phyloP scores from a whole-genome alignment of 2,329 filamentous ascomycete genomes.

The Xylaria sp. region DNA sequence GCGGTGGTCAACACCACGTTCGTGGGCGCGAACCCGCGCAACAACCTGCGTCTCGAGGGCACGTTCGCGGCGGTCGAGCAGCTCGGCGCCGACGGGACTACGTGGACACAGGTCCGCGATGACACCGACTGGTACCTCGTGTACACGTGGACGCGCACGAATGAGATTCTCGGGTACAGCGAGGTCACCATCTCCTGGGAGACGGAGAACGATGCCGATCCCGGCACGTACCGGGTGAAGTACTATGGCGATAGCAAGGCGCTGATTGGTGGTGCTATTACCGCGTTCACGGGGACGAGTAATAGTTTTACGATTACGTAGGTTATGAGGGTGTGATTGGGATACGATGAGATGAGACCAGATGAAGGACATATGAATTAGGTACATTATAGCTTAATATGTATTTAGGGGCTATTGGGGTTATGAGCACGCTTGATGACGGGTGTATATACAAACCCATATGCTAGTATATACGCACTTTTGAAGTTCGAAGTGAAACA shows the following conservation, averaged over 20 bases:
- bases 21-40: conserved; percentile 88
- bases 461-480: conserved; percentile 15
- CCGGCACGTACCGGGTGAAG: conserved; percentile 79
- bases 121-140: conserved; percentile 88
- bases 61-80: conserved; percentile 84
- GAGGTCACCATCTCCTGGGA: conserved; percentile 86
- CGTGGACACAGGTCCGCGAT: conserved; percentile 74
- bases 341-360: not conserved
- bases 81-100: conserved; percentile 54
- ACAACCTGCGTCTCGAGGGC: conserved; percentile 81
- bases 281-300: conserved; percentile 75
- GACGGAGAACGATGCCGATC: conserved; percentile 68
- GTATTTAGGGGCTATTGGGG: not conserved
- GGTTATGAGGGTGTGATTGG: not conserved
- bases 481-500: not conserved
- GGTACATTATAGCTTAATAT: not conserved
- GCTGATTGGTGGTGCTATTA: conserved; percentile 67
- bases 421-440: conserved; percentile 2
- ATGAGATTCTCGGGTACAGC: conserved; percentile 57
- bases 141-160: conserved; percentile 79
- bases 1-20: conserved; percentile 75
- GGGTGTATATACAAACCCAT: not conserved
- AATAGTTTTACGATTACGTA: conserved; percentile 60
- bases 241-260: conserved; percentile 89
- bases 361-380: not conserved